Percentiles rank a stretch among this genome's conserved stretches.
Evolutionary conservation across 345 rosid species (phyloP).

Genomic region (Heritiera littoralis): DNA sequence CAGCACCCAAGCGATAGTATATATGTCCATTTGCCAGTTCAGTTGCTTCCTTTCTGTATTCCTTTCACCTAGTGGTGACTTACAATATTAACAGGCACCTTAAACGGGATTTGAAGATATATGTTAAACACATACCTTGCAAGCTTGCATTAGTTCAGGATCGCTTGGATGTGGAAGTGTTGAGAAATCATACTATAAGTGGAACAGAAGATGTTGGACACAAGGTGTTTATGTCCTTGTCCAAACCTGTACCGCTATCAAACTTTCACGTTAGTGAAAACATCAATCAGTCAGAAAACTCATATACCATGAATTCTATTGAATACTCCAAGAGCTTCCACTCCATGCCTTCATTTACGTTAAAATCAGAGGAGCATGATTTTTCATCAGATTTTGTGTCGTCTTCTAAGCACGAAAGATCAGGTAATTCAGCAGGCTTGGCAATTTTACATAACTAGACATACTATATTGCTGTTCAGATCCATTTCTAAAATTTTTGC

Average conservation of each 20-base stretch:
- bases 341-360: background rate
- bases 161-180: conserved; percentile 36
- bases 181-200: conserved; percentile 26
- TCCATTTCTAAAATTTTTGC: background rate
- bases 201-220: conserved; percentile 30
- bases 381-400: background rate
- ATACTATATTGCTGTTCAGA: background rate
- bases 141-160: conserved; percentile 56
- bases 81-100: conserved; percentile 44
- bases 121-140: conserved; percentile 50
- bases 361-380: background rate
- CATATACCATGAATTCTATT: background rate
- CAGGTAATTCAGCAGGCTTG: conserved; percentile 14
- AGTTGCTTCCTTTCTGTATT: background rate
- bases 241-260: conserved; percentile 38
- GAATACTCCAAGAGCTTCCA: background rate
- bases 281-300: background rate
- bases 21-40: too few species aligned
- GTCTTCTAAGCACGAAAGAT: background rate
- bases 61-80: background rate
- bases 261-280: conserved; percentile 21
- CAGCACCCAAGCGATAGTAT: background rate
- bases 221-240: conserved; percentile 37
- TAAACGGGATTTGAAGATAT: conserved; percentile 46
- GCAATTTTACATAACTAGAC: background rate